These are phyloP conservation scores for Phlebopus sp. DNA, from an alignment of 1,284 basidiomycete genomes.

Conservation along the genomic window DNA sequence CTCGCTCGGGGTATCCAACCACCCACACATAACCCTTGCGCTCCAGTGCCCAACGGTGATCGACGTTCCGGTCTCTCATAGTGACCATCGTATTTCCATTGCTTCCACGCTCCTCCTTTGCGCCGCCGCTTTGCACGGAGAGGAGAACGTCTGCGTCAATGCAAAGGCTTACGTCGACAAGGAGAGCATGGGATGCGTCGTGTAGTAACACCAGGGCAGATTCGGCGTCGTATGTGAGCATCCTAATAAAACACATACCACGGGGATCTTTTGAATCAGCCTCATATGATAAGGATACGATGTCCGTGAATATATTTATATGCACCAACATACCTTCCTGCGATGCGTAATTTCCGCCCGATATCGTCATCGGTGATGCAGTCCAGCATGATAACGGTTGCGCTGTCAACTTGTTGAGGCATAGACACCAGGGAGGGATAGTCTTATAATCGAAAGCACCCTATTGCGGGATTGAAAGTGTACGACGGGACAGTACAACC, in stretches of 20 bases:
- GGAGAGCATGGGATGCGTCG: conserved; percentile 44
- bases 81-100: not conserved
- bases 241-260: conserved; percentile 34
- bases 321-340: conserved; percentile 45
- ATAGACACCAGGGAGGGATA: conserved; percentile 13
- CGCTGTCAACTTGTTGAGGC: conserved; percentile 39
- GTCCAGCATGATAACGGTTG: conserved; percentile 35
- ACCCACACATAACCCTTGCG: conserved; percentile 48
- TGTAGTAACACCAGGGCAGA: conserved; percentile 45
- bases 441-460: too few species aligned
- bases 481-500: too few species aligned
- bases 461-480: too few species aligned
- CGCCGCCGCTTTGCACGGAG: conserved; percentile 11
- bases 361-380: conserved; percentile 32
- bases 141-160: conserved; percentile 34
- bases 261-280: not conserved
- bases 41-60: conserved; percentile 48
- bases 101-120: not conserved
- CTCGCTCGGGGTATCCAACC: conserved; percentile 53
- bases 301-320: too few species aligned
- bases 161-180: conserved; percentile 54
- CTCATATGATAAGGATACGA: not conserved
- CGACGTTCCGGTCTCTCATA: conserved; percentile 15
- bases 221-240: conserved; percentile 49
- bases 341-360: conserved; percentile 45